phyloP scores from a whole-genome alignment of 441 rosid species.

The Arabidopsis lyrata region DNA sequence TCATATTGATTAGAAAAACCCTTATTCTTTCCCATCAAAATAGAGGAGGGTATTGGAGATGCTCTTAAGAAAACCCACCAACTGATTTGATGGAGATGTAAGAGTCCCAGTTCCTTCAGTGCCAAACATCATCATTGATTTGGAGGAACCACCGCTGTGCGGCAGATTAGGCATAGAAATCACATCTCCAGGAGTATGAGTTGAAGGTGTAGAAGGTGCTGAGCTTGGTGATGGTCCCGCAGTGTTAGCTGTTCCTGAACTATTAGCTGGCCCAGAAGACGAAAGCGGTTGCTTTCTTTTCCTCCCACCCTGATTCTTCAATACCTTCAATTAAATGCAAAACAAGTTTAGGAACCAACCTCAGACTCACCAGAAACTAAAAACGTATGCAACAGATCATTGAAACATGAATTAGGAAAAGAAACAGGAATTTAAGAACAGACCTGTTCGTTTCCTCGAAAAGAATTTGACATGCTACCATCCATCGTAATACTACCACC shows the following conservation, averaged over 20 bases:
- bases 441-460: conserved; percentile 89
- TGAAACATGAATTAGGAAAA: conserved; percentile 7
- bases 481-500: conserved; percentile 65
- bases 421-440: conserved; percentile 38
- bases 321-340: conserved; percentile 60
- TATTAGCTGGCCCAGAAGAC: conserved; percentile 86
- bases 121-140: conserved; percentile 71
- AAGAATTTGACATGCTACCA: conserved; percentile 80
- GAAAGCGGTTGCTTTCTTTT: conserved; percentile 88
- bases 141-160: conserved; percentile 76
- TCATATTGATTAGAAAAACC: conserved; percentile 2
- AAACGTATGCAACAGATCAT: neutral
- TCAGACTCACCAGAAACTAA: conserved; percentile 24
- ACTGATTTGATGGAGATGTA: conserved; percentile 80
- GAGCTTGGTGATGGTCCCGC: conserved; percentile 87
- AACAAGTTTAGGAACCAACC: conserved; percentile 47
- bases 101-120: conserved; percentile 74
- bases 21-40: conserved; percentile 17
- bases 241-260: conserved; percentile 86
- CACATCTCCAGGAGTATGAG: conserved; percentile 91
- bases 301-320: conserved; percentile 78
- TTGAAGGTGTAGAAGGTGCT: conserved; percentile 89
- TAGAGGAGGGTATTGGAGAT: no score
- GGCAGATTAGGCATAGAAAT: conserved; percentile 81
- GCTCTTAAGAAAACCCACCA: conserved; percentile 57